A percentile compares a stretch with the other conserved stretches of the same genome.
Conservation (phyloP, 805 yeast genomes). For the Spathaspora boniae region DNA sequence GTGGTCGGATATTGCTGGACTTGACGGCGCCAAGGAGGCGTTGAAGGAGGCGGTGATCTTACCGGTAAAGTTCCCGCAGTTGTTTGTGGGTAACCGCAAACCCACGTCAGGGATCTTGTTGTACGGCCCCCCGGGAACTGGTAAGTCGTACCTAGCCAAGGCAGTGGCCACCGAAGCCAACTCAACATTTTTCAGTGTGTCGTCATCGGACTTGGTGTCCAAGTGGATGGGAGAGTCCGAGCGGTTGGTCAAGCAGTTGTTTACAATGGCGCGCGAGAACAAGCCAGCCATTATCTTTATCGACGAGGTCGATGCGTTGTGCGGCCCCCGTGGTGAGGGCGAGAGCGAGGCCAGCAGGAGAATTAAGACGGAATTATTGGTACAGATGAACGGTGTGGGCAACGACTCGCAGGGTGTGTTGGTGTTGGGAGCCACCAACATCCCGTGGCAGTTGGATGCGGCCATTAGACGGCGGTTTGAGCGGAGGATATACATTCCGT, state of each 20-base stretch:
- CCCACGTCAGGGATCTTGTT: conserved; percentile 88
- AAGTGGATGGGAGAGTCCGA: conserved; percentile 99
- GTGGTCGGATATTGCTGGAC: conserved; percentile 96
- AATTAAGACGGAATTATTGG: conserved; percentile 91
- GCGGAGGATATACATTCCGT: conserved; percentile 87
- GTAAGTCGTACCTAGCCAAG: conserved; percentile 93
- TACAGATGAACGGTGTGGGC: conserved; percentile 99
- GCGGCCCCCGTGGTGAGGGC: conserved; percentile 98
- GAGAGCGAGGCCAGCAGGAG: conserved; percentile 95
- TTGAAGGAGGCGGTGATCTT: conserved; percentile 94
- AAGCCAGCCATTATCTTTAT: conserved; percentile 95
- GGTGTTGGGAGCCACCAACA: conserved; percentile 95
- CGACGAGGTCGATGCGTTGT: conserved; percentile 96
- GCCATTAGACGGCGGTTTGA: conserved; percentile 97
- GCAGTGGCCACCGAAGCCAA: conserved; percentile 99
- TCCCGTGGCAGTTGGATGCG: conserved; percentile 98
- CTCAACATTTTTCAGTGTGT: conserved; percentile 92
- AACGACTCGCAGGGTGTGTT: conserved; percentile 89
- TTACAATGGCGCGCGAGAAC: conserved; percentile 93
- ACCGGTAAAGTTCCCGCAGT: conserved; percentile 94
- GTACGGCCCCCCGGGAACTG: conserved; percentile 83
- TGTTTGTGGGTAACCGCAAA: conserved; percentile 90
- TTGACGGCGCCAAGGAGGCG: conserved; percentile 94
- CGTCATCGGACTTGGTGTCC: conserved; percentile 93
- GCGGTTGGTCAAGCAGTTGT: conserved; percentile 90